Evolutionary conservation across 1,139 yeast species (phyloP).

Genomic region (Torulaspora globosa): DNA sequence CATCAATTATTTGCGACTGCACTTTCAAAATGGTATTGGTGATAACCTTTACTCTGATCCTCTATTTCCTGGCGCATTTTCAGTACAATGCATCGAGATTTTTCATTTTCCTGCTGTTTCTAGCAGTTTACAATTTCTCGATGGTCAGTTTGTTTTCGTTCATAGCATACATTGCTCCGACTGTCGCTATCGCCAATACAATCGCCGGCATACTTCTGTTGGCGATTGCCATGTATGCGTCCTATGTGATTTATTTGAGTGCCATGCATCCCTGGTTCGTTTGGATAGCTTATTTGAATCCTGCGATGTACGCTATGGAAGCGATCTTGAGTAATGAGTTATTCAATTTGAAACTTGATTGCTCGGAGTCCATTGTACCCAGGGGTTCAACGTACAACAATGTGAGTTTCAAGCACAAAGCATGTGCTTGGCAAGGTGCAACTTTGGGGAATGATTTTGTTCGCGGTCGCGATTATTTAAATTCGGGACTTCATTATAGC

Average conservation of each 20-base stretch:
- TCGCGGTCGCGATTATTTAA: constrained; percentile 37
- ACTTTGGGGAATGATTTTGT: constrained; percentile 30
- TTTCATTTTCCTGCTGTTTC: constrained; percentile 45
- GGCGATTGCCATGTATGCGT: constrained; percentile 48
- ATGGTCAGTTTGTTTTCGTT: constrained; percentile 45
- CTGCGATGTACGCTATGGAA: constrained; percentile 50
- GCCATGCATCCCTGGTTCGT: constrained; percentile 56
- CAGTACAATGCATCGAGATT: constrained; percentile 48
- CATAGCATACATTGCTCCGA: constrained; percentile 43
- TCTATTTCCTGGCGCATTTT: constrained; percentile 49
- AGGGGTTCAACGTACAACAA: constrained; percentile 39
- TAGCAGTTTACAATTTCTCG: constrained; percentile 37
- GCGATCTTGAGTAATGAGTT: constrained; percentile 48
- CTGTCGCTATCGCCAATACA: constrained; percentile 48
- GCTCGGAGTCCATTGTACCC: constrained; percentile 44
- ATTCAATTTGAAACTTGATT: constrained; percentile 35
- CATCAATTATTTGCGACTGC: constrained; percentile 41
- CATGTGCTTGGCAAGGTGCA: constrained; percentile 41
- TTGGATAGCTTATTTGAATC: constrained; percentile 54
- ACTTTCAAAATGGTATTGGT: constrained; percentile 43
- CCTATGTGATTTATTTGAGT: constrained; percentile 49
- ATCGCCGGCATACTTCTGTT: constrained; percentile 46
- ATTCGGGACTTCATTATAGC: constrained; percentile 36
- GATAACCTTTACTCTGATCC: constrained; percentile 41
- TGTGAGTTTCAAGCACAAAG: constrained; percentile 38